Percentiles rank a stretch among this genome's conserved stretches.
Conservation (phyloP, 1,284 basidiomycete species). For the Ustilago vetiveriae region DNA sequence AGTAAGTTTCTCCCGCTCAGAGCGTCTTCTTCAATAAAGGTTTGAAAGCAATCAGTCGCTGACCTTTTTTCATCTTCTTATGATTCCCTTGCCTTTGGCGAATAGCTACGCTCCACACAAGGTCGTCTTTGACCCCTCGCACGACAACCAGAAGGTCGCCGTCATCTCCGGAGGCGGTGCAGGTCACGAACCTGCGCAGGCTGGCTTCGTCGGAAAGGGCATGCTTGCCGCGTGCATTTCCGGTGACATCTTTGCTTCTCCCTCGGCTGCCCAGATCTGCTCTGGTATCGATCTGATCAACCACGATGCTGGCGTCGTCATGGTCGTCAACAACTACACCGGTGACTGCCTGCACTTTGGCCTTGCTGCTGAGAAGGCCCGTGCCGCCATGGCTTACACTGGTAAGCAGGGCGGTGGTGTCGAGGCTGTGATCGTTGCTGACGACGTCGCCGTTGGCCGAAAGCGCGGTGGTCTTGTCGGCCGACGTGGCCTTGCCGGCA, state of each 20-base stretch:
- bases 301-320: conserved; percentile 67
- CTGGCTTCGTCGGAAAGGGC: conserved; percentile 68
- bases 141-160: conserved; percentile 68
- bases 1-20: conserved; percentile 59
- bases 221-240: conserved; percentile 69
- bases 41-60: no score
- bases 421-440: conserved; percentile 70
- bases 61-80: neutral
- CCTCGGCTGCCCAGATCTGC: conserved; percentile 70
- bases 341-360: conserved; percentile 71
- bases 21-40: no score
- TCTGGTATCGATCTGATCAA: conserved; percentile 69
- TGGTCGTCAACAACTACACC: conserved; percentile 69
- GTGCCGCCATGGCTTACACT: conserved; percentile 55
- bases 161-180: conserved; percentile 69
- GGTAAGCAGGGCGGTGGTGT: conserved; percentile 68
- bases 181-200: conserved; percentile 69
- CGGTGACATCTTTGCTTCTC: conserved; percentile 71
- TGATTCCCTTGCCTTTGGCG: neutral
- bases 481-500: conserved; percentile 69
- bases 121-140: conserved; percentile 63
- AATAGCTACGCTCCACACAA: conserved; percentile 62
- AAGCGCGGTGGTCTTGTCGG: conserved; percentile 70
- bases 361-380: conserved; percentile 66
- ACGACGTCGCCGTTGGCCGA: conserved; percentile 70